A percentile compares a stretch with the other conserved stretches of the same genome.
These are phyloP conservation scores for Trichoderma asperellum DNA, from an alignment of 2,329 filamentous ascomycete species.

Conservation along the genomic window DNA sequence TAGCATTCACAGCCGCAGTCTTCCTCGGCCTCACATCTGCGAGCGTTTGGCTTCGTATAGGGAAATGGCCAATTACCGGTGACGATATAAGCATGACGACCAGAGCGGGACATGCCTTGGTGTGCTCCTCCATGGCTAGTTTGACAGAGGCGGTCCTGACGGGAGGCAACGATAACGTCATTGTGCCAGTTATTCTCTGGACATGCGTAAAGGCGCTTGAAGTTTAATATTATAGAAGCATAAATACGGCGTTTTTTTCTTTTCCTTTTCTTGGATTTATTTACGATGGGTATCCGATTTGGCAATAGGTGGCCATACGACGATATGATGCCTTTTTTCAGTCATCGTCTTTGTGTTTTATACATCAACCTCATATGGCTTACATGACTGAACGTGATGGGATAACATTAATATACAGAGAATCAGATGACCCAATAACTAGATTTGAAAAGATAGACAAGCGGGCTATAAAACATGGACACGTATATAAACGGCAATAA, in stretches of 20 bases:
- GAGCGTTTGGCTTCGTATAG: constrained; percentile 74
- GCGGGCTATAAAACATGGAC: neutral
- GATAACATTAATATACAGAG: neutral
- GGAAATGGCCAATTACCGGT: constrained; percentile 68
- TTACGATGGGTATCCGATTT: too few relatives aligned
- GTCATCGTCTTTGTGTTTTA: constrained; percentile 4
- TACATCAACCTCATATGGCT: neutral
- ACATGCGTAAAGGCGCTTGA: constrained; percentile 80
- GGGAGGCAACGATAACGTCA: constrained; percentile 97
- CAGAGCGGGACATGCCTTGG: constrained; percentile 65
- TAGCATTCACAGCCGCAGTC: constrained; percentile 82
- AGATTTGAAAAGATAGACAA: constrained; percentile 1
- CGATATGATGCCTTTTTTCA: too few relatives aligned
- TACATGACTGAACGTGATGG: neutral
- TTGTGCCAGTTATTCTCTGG: constrained; percentile 93
- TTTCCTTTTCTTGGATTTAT: neutral
- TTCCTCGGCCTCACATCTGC: constrained; percentile 71
- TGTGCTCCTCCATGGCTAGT: constrained; percentile 80
- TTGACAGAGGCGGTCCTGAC: constrained; percentile 94
- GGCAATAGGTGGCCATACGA: too few relatives aligned
- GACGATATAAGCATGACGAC: constrained; percentile 44
- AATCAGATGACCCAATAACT: neutral
- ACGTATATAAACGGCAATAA: neutral
- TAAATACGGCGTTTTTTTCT: constrained; percentile 28
- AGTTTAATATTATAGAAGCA: constrained; percentile 46